A percentile compares a stretch with the other conserved stretches of the same genome.
Conservation (phyloP, 306 rosid genomes). For the Inga leiocalycina region DNA sequence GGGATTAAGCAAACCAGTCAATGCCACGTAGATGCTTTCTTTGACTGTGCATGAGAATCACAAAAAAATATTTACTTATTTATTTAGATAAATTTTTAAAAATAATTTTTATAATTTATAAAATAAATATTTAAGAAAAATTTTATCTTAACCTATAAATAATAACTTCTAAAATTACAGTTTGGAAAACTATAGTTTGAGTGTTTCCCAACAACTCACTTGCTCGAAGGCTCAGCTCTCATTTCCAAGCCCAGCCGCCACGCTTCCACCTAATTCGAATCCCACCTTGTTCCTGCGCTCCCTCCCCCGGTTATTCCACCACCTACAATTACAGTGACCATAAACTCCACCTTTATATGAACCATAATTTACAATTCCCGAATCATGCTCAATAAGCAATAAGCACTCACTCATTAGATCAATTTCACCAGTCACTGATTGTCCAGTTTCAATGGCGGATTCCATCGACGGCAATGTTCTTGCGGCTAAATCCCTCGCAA, state of each 20-base stretch:
- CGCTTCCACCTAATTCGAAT: background rate
- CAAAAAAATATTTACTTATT: background rate
- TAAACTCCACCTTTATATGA: background rate
- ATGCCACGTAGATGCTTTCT: too few species aligned
- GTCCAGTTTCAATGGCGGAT: background rate
- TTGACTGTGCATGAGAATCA: background rate
- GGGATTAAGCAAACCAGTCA: too few species aligned
- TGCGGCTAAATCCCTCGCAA: slow-evolving; percentile 66
- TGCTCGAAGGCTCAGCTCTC: background rate
- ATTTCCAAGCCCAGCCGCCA: background rate
- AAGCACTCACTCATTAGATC: background rate
- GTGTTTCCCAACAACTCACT: too few species aligned
- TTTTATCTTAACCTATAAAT: too few species aligned
- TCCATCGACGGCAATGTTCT: slow-evolving; percentile 69
- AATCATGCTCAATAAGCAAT: background rate
- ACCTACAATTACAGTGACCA: background rate
- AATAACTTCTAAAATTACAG: too few species aligned
- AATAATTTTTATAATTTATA: too few species aligned
- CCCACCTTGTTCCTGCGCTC: background rate
- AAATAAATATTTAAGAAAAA: too few species aligned
- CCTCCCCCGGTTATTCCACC: background rate
- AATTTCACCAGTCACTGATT: background rate
- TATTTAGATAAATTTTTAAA: too few species aligned
- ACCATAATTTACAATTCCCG: background rate
- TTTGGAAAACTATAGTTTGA: too few species aligned